Evolutionary conservation across 2,329 filamentous ascomycete species (phyloP), one percentile per base, ranked within the genome.

Genomic region (Beauveria australis): DNA sequence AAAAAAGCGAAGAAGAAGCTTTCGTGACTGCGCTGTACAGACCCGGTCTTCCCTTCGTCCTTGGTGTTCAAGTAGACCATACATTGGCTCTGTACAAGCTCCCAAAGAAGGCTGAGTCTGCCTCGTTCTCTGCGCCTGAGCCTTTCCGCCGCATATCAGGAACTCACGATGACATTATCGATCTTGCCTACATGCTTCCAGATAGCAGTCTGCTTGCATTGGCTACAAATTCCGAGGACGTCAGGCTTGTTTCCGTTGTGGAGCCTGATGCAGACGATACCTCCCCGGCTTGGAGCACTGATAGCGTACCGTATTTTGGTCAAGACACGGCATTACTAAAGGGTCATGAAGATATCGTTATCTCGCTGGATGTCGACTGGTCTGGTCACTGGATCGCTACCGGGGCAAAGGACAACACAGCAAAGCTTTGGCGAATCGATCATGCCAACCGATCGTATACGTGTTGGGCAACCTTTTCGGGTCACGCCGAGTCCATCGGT

Each of bases 121-220:
- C 67, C 46, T 66, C 72, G 48, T 69, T 75, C 63, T 69, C 74
- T 62, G 69, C 68, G 64, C 79, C 70, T 67, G 77, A 74, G 70
- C 89, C 75, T 1, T 81, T 89, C 49, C 85, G 89, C 66, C 85
- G 91, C 49, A 95, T 99, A 66, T 96, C 93, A 5, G 95, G 94
- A 58, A 97, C 94, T 7, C 92, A 97, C 72, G 95, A 99, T 71
- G 94, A 99, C 72, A 92, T 99, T 57, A 97, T 99, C 66, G 95
- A 99, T 70, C 78, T 99, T 40, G 89, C 88, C 33, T 97, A 94
- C 68, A 79, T 97, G 59, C 85, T 94, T 1, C 84, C 87, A 0
- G 88, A 96, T 67, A 85, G 84, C 61, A 93, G 91, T 3, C 76
- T 95, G 56, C 81, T 99, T 63, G 95, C 94, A 6, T 78, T 99